Base-by-base conservation (phyloP, 306 rosid genomes). In the Cicer yamashitae region DNA sequence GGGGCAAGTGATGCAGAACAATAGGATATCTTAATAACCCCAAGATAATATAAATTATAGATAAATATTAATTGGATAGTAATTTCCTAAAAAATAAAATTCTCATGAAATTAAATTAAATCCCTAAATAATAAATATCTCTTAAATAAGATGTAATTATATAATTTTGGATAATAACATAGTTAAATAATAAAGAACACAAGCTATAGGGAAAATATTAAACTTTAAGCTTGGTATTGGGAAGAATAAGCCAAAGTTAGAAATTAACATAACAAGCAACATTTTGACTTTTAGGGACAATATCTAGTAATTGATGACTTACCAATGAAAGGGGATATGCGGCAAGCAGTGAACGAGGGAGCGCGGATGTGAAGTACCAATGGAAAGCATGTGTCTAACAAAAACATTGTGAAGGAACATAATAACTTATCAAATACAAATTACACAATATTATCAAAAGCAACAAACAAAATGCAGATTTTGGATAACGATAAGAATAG, bases 321-420 rank as follows among this genome's bases (percentile, higher is more conserved):
- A 91, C 98, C 88, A 91, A 65, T 65, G 88, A 94, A 77, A 94
- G 98, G 77, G 98, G 98, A 84, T 88, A 94, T 73, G 92, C 94
- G 81, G 83, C 97, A 87, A 94, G 94, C 84, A 94, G 81, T 50
- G 87, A 86, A 53, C 96, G 96, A 52, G 98, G 98, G 39, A 94
- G 96, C 6, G 96, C 97, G 53, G 97, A 94, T 54, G 97, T 86
- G 86, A 94, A 94, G 78, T 94, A 94, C 98, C 98, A 94, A 79
- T 94, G 90, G 73, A 84, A 81, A 60, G 96, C 75, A 71, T 94
- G 93, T 17, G 88, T 94, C 98, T 94, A 71, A 86, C 62, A 82
- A 77, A 68, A 80, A 17, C 38, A 70, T 63, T 34, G 82, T 85
- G 53, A 84, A 91, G 88, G 90, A 86, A 81, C 44, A 74, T 58